Evolutionary conservation across 2,329 filamentous ascomycete species (phyloP), one percentile per base, ranked within the genome.

Genomic region (Nothomitra cinnamomea): DNA sequence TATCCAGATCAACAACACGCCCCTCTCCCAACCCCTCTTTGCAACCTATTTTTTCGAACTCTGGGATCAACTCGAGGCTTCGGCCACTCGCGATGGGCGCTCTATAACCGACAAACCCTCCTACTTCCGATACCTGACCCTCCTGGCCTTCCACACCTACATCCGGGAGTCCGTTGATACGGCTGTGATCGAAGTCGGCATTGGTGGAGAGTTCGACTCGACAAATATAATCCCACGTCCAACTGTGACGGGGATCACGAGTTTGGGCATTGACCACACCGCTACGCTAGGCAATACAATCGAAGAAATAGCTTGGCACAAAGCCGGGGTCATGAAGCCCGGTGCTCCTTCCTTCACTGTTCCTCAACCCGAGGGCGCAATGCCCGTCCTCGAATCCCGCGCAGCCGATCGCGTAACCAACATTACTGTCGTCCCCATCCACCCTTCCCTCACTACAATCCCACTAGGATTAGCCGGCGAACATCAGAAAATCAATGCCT

Each of bases 191-290:
- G 92, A 98, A 68, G 94, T 87, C 61, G 92, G 92, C 0, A 94
- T 96, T 58, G 92, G 92, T 15, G 92, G 89, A 50, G 87, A 95
- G 68, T 88, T 88, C 62, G 90, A 96, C 63, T 84, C 85, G 25
- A 98, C 92, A 8, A 96, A 96, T 62, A 77, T 96, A 21, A 67
- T 98, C 4, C 71, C 75, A 10, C 74, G 77, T 12, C 83, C 88
- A 1, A 81, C 78, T 5, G 82, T 81, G 1, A 77, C 80, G 1
- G 85, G 83, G 0, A 80, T 95, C 38, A 82, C 87, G 19, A 87
- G 83, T 61, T 66, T 95, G 43, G 88, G 87, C 2, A 83, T 95
- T 56, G 89, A 95, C 61, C 89, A 95, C 66, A 80, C 83, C 1
- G 79, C 76, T 3, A 80, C 94, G 74, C 72, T 95, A 36, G 89